Evolutionary conservation across 306 rosid genomes (phyloP), one percentile per base, ranked within the genome.

Genomic region (Hylodesmum podocarpum): DNA sequence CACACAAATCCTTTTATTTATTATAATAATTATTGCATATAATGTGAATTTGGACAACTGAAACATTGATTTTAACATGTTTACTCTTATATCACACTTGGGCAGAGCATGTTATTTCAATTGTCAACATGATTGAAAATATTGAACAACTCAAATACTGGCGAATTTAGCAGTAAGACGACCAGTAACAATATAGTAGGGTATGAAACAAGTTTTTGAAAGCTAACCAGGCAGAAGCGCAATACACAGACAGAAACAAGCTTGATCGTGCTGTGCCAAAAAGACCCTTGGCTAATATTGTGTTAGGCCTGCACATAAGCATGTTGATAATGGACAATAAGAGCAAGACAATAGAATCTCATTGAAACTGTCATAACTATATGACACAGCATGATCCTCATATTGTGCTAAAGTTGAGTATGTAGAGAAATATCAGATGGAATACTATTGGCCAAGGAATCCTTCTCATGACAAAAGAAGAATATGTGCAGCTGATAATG

Each of bases 191-290:
- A 39, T 43, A 47, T 0, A 44, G 67, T 28, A 66, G 41, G 34
- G 46, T 70, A 57, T 9, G 66, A 76, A 62, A 50, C 41, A 69
- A 82, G 78, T 22, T 70, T 28, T 27, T 22, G 18, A 75, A 70
- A 39, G 67, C 89, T 84, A 69, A 96, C 99, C 99, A 96, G 76
- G 98, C 96, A 74, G 98, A 91, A 58, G 99, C 41, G 43, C 98
- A 96, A 74, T 96, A 92, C 36, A 69, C 88, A 18, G 99, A 92
- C 22, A 96, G 92, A 81, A 95, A 96, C 88, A 96, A 84, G 89
- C 99, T 96, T 84, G 99, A 96, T 82, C 98, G 87, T 33, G 97
- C 91, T 44, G 99, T 96, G 76, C 97, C 99, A 49, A 92, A 49
- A 79, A 95, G 88, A 80, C 92, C 92, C 76, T 91, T 96, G 29